Percentiles rank a stretch among this genome's conserved stretches.
These are phyloP conservation scores for Trichoderma hamatum DNA, from an alignment of 2,329 filamentous ascomycete species.

Conservation along the genomic window DNA sequence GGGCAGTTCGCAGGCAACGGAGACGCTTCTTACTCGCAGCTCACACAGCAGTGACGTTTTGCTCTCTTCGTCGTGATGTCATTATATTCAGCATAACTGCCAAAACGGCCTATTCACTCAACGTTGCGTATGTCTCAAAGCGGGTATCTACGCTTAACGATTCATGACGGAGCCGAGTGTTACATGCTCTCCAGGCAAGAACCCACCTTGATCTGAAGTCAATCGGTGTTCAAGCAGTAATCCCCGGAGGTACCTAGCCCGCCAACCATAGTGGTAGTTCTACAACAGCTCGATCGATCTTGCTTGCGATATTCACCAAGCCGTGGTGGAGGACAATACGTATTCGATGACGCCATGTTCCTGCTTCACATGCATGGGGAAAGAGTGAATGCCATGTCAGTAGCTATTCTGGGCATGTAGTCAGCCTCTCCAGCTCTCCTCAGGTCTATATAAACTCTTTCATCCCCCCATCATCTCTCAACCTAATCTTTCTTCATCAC, in stretches of 20 bases:
- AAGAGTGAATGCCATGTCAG: constrained; percentile 13
- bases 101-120: background rate
- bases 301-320: background rate
- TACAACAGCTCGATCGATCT: background rate
- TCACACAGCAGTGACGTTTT: constrained; percentile 13
- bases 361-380: constrained; percentile 23
- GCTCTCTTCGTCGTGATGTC: constrained; percentile 18
- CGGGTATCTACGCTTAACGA: constrained; percentile 1
- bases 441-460: constrained; percentile 27
- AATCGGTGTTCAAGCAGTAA: background rate
- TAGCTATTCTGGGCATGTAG: background rate
- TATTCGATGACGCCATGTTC: constrained; percentile 28
- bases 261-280: background rate
- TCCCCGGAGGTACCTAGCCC: background rate
- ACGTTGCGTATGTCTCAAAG: background rate
- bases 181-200: background rate
- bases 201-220: background rate
- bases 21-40: background rate
- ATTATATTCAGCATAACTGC: background rate
- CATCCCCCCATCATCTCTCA: constrained; percentile 11
- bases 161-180: background rate
- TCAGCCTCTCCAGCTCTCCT: background rate
- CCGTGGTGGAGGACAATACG: background rate
- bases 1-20: background rate
- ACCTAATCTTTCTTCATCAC: constrained; percentile 15